Conservation (phyloP, 257 asterid genomes). For the Solanum habrochaites region DNA sequence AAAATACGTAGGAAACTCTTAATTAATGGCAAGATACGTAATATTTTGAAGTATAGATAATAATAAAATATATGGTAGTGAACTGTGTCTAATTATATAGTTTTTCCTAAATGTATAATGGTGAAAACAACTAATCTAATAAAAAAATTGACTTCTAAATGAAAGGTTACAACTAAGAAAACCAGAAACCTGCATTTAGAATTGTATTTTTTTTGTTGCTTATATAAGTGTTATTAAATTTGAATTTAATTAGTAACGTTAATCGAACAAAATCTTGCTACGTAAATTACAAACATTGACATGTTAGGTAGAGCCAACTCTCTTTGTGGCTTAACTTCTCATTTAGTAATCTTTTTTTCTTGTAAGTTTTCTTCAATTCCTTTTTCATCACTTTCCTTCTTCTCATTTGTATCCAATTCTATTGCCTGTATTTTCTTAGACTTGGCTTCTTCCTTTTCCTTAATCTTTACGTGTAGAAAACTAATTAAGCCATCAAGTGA, state of each 20-base stretch:
- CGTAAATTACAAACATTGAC: too few relatives aligned
- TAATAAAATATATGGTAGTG: neutral
- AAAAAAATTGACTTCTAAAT: neutral
- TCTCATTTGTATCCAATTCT: neutral
- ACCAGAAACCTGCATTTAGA: too few relatives aligned
- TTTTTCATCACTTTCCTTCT: neutral
- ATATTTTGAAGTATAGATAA: too few relatives aligned
- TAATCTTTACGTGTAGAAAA: slow-evolving; percentile 25
- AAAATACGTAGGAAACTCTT: too few relatives aligned
- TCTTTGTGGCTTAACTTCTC: neutral
- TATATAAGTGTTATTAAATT: too few relatives aligned
- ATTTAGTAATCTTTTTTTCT: neutral
- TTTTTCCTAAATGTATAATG: neutral
- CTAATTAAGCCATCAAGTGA: slow-evolving; percentile 34
- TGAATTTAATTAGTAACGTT: too few relatives aligned
- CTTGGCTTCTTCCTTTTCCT: slow-evolving; percentile 11
- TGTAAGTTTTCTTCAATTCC: neutral
- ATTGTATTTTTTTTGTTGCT: too few relatives aligned
- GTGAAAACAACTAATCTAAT: neutral
- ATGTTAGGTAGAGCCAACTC: neutral
- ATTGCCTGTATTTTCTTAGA: slow-evolving; percentile 3
- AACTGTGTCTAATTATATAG: neutral
- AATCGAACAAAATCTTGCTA: too few relatives aligned
- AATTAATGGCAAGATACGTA: too few relatives aligned
- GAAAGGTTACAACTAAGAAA: neutral